Conservation (phyloP, 2,329 filamentous ascomycete genomes). For the Cercospora sp. region DNA sequence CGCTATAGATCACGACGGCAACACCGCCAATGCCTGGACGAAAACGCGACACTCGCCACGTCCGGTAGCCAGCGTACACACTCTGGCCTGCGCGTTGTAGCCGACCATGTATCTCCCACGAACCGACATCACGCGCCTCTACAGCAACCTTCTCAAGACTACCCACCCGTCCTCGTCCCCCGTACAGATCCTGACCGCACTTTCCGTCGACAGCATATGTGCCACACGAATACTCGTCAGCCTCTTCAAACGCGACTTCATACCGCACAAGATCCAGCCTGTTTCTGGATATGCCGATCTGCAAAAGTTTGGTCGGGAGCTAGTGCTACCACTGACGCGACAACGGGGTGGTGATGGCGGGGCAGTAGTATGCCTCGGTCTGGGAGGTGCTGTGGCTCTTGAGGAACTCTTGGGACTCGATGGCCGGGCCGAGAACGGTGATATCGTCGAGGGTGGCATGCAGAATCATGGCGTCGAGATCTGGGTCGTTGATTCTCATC, state of each 20-base stretch:
- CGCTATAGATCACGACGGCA: background rate
- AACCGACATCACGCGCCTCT: constrained; percentile 83
- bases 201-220: constrained; percentile 93
- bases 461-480: constrained; percentile 81
- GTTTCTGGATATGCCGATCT: constrained; percentile 91
- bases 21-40: constrained; percentile 13
- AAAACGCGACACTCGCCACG: background rate
- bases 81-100: background rate
- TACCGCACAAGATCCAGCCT: constrained; percentile 95
- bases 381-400: constrained; percentile 88
- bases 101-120: constrained; percentile 87
- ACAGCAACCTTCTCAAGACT: constrained; percentile 80
- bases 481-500: constrained; percentile 87
- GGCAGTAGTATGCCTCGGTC: constrained; percentile 86
- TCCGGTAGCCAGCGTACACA: background rate
- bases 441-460: constrained; percentile 42
- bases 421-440: constrained; percentile 54
- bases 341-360: constrained; percentile 81
- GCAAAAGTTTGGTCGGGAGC: constrained; percentile 71
- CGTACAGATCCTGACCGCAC: constrained; percentile 85
- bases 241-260: constrained; percentile 95
- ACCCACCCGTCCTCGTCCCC: constrained; percentile 89
- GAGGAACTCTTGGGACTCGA: constrained; percentile 76
- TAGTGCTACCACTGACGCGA: constrained; percentile 84
- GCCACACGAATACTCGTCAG: constrained; percentile 91